Percentiles rank a stretch among this genome's conserved stretches.
phyloP scores from a whole-genome alignment of 169 alveolate species.

The Plasmodium cynomolgi region DNA sequence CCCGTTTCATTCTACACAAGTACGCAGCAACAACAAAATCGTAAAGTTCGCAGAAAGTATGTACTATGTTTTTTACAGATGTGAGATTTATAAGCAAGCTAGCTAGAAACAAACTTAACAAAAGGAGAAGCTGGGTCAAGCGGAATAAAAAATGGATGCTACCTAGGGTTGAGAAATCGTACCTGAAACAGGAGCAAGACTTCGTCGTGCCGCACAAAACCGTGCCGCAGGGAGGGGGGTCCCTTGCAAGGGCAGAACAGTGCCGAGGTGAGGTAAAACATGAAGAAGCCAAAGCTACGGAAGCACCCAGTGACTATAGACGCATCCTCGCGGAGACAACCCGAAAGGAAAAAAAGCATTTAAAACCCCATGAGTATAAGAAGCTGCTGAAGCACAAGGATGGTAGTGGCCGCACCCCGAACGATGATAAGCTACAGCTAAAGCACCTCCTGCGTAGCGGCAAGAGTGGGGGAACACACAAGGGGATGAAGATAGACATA shows the following conservation, averaged over 20 bases:
- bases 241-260: background rate
- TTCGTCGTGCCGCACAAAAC: conserved; percentile 46
- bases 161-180: conserved; percentile 70
- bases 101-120: conserved; percentile 48
- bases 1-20: background rate
- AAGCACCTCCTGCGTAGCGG: conserved; percentile 12
- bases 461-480: background rate
- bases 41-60: background rate
- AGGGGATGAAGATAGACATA: conserved; percentile 20
- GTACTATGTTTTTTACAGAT: conserved; percentile 61
- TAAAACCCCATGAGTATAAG: conserved; percentile 72
- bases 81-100: conserved; percentile 53
- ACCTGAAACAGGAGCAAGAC: conserved; percentile 72
- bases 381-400: conserved; percentile 33
- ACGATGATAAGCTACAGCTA: conserved; percentile 63
- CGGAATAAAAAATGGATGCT: conserved; percentile 73
- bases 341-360: background rate
- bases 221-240: conserved; percentile 6
- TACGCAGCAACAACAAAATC: background rate
- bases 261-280: background rate
- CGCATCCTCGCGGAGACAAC: conserved; percentile 1
- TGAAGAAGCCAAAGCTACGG: background rate
- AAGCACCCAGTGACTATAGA: background rate
- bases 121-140: conserved; percentile 61
- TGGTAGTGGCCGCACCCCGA: background rate